Percentiles rank a stretch among this genome's conserved stretches.
Evolutionary conservation across 768 basidiomycete genomes (phyloP).

Genomic region (Leccinum subgranulosum): DNA sequence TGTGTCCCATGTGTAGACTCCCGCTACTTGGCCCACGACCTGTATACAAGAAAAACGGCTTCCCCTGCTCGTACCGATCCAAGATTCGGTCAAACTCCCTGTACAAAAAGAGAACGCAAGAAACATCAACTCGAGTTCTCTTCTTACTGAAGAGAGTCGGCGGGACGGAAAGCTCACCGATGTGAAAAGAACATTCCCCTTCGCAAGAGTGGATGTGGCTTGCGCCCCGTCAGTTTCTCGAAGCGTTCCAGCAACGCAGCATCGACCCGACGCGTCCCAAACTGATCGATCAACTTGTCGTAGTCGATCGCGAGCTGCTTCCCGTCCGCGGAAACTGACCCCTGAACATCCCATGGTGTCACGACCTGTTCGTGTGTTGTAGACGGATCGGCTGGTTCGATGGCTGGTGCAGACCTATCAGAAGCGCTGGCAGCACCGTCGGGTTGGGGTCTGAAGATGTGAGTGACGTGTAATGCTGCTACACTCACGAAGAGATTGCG

Average conservation of each 20-base stretch:
- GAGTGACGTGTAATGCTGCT: neutral
- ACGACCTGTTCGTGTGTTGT: slow-evolving; percentile 67
- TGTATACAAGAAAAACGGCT: slow-evolving; percentile 98
- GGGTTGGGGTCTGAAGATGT: slow-evolving; percentile 12
- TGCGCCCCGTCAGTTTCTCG: slow-evolving; percentile 83
- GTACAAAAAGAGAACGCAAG: neutral
- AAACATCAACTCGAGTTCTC: neutral
- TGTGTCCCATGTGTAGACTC: slow-evolving; percentile 96
- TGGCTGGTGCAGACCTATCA: slow-evolving; percentile 20
- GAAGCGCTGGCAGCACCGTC: slow-evolving; percentile 2
- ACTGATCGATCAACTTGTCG: slow-evolving; percentile 90
- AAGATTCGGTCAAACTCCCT: slow-evolving; percentile 94
- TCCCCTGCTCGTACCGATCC: slow-evolving; percentile 93
- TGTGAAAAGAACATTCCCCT: slow-evolving; percentile 98
- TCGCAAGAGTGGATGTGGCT: slow-evolving; percentile 83
- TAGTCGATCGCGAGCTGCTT: slow-evolving; percentile 94
- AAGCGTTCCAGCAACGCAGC: slow-evolving; percentile 79
- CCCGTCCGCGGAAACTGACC: slow-evolving; percentile 82
- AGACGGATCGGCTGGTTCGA: slow-evolving; percentile 32
- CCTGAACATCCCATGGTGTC: slow-evolving; percentile 98
- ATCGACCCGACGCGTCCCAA: slow-evolving; percentile 86
- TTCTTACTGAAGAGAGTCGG: neutral
- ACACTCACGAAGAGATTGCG: slow-evolving; percentile 29
- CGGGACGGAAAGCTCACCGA: slow-evolving; percentile 46
- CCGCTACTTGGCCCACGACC: slow-evolving; percentile 95